A percentile compares a stretch with the other conserved stretches of the same genome.
These are phyloP conservation scores for Xylaria bambusicola DNA, from an alignment of 495 filamentous ascomycete genomes.

Conservation along the genomic window DNA sequence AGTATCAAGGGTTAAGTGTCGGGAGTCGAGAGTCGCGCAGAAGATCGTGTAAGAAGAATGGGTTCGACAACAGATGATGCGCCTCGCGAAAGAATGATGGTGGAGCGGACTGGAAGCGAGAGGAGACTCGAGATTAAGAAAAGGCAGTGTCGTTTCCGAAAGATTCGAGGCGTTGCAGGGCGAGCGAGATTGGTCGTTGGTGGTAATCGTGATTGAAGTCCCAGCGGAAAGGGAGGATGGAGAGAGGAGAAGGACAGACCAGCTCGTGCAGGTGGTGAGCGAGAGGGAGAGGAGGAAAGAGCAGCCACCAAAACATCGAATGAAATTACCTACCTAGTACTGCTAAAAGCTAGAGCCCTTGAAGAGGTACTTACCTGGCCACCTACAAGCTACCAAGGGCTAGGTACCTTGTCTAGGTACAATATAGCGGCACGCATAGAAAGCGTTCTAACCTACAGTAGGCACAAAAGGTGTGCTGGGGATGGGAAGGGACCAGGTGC, in stretches of 20 bases:
- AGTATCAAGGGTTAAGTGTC: too few relatives aligned
- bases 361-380: too few relatives aligned
- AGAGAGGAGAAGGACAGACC: slow-evolving; percentile 18
- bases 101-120: slow-evolving; percentile 24
- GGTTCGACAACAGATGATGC: slow-evolving; percentile 27
- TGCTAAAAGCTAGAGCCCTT: slow-evolving; percentile 9
- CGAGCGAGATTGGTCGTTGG: slow-evolving; percentile 17
- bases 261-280: not conserved
- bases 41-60: slow-evolving; percentile 12
- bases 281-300: too few relatives aligned
- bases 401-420: too few relatives aligned
- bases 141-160: slow-evolving; percentile 25
- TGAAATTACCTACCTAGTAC: not conserved
- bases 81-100: slow-evolving; percentile 27
- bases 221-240: slow-evolving; percentile 31
- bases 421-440: too few relatives aligned
- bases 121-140: slow-evolving; percentile 31
- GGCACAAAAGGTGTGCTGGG: too few relatives aligned
- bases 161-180: slow-evolving; percentile 27
- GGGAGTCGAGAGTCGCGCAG: slow-evolving; percentile 22
- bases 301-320: not conserved
- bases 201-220: slow-evolving; percentile 31
- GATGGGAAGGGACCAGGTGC: not conserved
- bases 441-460: too few relatives aligned
- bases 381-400: too few relatives aligned